Evolutionary conservation across 495 filamentous ascomycete genomes (phyloP), one percentile per base, ranked within the genome.

Genomic region (Monascus purpureus): DNA sequence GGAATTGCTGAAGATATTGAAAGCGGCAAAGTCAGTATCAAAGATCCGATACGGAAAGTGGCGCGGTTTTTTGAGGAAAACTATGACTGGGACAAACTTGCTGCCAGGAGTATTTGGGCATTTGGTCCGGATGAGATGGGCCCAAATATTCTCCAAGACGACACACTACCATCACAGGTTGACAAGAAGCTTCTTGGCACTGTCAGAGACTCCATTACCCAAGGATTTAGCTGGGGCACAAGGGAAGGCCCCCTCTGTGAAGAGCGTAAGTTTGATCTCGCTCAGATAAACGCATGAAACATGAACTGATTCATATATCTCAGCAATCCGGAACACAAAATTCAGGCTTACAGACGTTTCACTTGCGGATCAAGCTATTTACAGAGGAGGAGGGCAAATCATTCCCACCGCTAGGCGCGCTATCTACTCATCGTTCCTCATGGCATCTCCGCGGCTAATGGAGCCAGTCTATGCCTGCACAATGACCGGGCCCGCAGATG

Each of bases 61-160:
- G 92, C 86, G 37, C 86, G 87, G 44, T 96, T 90, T 62, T 96
- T 97, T 52, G 86, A 95, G 57, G 83, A 94, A 29, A 92, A 85
- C 43, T 93, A 96, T 48, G 88, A 84, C 38, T 97, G 88, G 82
- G 90, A 97, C 59, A 70, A 94, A 37, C 70, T 97, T 26, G 88
- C 90, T 9, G 81, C 81, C 17, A 68, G 90, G 49, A 94, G 85
- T 52, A 94, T 97, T 47, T 97, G 90, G 90, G 92, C 92, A 8
- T 97, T 97, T 59, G 90, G 90, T 1, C 92, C 90, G 14, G 88
- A 96, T 36, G 90, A 96, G 45, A 78, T 76, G 63, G 83, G 85
- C 2, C 88, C 90, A 18, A 97, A 97, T 54, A 92, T 97, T 38
- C 61, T 97, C 25, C 87, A 93, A 59, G 88, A 97, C 52, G 90